Conservation (phyloP, 2,329 filamentous ascomycete genomes). For the Fusarium pininemorale region DNA sequence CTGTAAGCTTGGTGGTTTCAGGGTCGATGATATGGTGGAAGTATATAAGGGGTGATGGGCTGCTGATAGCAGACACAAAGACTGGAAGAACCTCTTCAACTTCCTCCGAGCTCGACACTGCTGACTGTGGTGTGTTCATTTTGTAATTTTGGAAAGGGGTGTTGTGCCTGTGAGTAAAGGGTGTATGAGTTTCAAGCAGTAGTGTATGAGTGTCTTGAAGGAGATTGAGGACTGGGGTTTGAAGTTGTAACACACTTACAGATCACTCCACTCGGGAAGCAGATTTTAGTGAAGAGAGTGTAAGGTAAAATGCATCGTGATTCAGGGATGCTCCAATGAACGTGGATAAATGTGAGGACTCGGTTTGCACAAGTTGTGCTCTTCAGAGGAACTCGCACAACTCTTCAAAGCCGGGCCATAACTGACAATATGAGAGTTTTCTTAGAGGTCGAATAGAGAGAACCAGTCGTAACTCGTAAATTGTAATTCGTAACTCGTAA, state of each 20-base stretch:
- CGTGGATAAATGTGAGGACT: neutral
- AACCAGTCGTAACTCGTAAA: neutral
- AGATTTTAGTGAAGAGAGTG: neutral
- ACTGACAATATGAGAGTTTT: neutral
- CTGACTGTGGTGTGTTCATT: neutral
- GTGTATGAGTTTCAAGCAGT: neutral
- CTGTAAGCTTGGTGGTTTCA: conserved; percentile 34
- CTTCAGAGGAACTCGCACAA: neutral
- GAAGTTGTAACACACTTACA: conserved; percentile 3
- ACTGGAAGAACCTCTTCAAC: conserved; percentile 4
- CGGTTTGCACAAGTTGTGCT: neutral
- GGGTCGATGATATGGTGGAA: conserved; percentile 47
- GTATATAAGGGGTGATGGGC: conserved; percentile 35
- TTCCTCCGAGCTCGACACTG: conserved; percentile 17
- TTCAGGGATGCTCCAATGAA: neutral
- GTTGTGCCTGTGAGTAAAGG: neutral
- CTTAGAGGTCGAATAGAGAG: neutral
- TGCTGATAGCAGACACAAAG: conserved; percentile 38
- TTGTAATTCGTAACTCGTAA: neutral
- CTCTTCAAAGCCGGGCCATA: neutral
- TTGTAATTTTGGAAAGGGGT: neutral
- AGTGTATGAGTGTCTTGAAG: conserved; percentile 3
- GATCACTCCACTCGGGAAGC: neutral
- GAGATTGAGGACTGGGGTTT: neutral
- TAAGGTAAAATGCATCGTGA: neutral